Evolutionary conservation across 345 rosid genomes (phyloP).

Genomic region (Turnera subulata): DNA sequence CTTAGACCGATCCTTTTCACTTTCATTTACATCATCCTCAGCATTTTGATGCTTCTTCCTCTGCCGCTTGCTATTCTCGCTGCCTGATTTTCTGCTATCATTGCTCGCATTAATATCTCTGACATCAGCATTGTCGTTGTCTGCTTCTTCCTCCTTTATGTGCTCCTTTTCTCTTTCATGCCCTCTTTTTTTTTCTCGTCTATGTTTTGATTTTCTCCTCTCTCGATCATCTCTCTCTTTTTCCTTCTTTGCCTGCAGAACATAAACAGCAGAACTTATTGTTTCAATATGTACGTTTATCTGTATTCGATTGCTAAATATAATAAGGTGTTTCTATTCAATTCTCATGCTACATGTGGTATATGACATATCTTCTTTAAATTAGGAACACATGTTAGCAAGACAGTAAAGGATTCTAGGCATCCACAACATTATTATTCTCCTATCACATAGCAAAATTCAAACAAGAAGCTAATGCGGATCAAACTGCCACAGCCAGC

Average conservation of each 20-base stretch:
- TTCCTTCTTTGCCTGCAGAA: slow-evolving; percentile 59
- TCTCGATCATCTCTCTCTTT: slow-evolving; percentile 70
- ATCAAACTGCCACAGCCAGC: too few species aligned
- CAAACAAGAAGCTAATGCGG: too few species aligned
- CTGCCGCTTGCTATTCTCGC: slow-evolving; percentile 53
- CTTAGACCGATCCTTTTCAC: slow-evolving; percentile 46
- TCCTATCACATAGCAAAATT: too few species aligned
- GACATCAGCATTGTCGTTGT: slow-evolving; percentile 35
- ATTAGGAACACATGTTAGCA: too few species aligned
- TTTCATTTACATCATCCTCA: slow-evolving; percentile 46
- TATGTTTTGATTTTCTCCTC: slow-evolving; percentile 52
- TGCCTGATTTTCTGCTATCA: slow-evolving; percentile 55
- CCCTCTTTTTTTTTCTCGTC: slow-evolving; percentile 64
- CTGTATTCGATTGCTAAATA: too few species aligned
- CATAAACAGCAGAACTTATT: slow-evolving; percentile 5
- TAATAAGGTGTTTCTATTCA: too few species aligned
- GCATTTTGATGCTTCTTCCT: slow-evolving; percentile 48
- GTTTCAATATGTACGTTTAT: neutral
- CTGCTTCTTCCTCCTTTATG: slow-evolving; percentile 45
- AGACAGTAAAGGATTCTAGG: too few species aligned
- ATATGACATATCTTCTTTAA: too few species aligned
- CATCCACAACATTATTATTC: too few species aligned
- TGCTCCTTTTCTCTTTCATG: slow-evolving; percentile 60
- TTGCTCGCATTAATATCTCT: slow-evolving; percentile 31
- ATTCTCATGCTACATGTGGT: too few species aligned